Base-by-base conservation (phyloP, 345 rosid species). In the Rhizophora apiculata region DNA sequence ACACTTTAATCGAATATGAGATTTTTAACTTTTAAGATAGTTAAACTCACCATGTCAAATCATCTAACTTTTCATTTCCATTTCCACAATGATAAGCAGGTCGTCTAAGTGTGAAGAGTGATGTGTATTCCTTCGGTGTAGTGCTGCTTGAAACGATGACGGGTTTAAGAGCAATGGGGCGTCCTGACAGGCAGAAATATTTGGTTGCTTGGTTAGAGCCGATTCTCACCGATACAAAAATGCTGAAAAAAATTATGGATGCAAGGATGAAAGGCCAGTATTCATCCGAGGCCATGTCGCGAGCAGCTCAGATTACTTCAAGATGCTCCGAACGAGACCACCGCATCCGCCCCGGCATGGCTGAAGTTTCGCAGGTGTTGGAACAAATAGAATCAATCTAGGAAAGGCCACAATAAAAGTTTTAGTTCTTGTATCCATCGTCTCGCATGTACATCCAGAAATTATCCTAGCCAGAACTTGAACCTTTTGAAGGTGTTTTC, bases 121-220 rank as follows among this genome's bases (percentile, higher is more conserved):
- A 88, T 71, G 91, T 88, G 30, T 86, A 81, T 21, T 84, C 88
- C 13, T 86, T 85, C 8, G 91, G 91, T 0, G 94, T 86, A 19
- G 85, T 88, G 72, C 79, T 88, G 68, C 83, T 88, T 1, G 91
- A 86, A 68, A 18, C 83, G 55, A 27, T 86, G 78, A 82, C 88
- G 1, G 89, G 94, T 59, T 57, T 76, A 67, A 74, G 89, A 65
- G 82, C 85, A 24, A 30, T n/a, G 0, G 75, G 20, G 20, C 81
- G 91, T 2, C 83, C 87, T 0, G 48, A 1, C 0, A 82, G 73
- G 56, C 75, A 85, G 75, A 85, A 79, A 52, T 85, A 59, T 65
- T 68, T 88, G 79, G 85, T 79, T n/a, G 85, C 83, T 2, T 86
- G 89, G 91, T 54, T 78, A 54, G 82, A 66, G 70, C 88, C 89